Conservation (phyloP, 805 yeast genomes). For the Saccharomycopsis lassenensis region DNA sequence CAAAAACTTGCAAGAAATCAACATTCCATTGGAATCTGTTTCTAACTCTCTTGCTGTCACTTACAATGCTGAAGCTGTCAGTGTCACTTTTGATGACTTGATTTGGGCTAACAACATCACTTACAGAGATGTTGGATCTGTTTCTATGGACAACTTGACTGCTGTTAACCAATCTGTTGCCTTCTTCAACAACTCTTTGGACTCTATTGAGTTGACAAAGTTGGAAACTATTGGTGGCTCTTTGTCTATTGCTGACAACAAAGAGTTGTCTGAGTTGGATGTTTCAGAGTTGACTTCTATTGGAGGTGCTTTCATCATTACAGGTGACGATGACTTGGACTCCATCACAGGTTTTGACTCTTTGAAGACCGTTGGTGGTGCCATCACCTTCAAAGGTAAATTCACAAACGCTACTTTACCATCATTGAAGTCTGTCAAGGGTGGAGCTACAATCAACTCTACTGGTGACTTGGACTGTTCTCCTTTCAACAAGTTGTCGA, state of each 20-base stretch:
- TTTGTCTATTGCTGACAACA: slow-evolving; percentile 64
- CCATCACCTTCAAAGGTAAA: slow-evolving; percentile 70
- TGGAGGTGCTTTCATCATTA: slow-evolving; percentile 90
- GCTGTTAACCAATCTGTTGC: slow-evolving; percentile 74
- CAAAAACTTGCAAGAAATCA: slow-evolving; percentile 57
- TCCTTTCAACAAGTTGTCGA: slow-evolving; percentile 59
- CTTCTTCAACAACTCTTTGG: slow-evolving; percentile 61
- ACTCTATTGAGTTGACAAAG: slow-evolving; percentile 40
- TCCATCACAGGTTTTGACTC: slow-evolving; percentile 63
- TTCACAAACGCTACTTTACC: slow-evolving; percentile 73
- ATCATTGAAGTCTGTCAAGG: slow-evolving; percentile 66
- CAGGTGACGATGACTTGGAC: slow-evolving; percentile 69
- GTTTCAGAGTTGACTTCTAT: slow-evolving; percentile 60
- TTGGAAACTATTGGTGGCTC: slow-evolving; percentile 69
- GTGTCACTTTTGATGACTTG: slow-evolving; percentile 57
- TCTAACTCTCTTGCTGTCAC: slow-evolving; percentile 69
- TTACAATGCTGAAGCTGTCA: slow-evolving; percentile 72
- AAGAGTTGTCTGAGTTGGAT: slow-evolving; percentile 54
- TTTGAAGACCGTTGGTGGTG: slow-evolving; percentile 75
- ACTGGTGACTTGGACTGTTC: slow-evolving; percentile 73
- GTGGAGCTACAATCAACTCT: slow-evolving; percentile 83
- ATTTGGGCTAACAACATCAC: slow-evolving; percentile 81
- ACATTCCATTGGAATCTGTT: slow-evolving; percentile 64
- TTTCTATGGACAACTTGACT: slow-evolving; percentile 58
- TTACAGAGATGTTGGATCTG: slow-evolving; percentile 67